Percentiles rank a stretch among this genome's conserved stretches.
Evolutionary conservation across 2,329 filamentous ascomycete genomes (phyloP).

Genomic region (Trichoderma aggressivum): DNA sequence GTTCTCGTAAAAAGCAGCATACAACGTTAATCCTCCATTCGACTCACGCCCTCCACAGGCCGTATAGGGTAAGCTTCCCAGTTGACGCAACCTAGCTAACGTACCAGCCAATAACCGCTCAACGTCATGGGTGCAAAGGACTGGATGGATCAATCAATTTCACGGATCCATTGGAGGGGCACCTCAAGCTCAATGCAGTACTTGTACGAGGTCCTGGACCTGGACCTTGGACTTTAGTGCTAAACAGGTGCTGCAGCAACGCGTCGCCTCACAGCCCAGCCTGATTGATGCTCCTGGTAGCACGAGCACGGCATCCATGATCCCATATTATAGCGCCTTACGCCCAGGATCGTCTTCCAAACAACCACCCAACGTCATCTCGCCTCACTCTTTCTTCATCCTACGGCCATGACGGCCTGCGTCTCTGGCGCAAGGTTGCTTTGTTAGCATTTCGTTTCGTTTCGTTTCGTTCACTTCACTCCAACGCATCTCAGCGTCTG

Average conservation of each 20-base stretch:
- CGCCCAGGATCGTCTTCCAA: not conserved
- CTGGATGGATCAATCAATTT: not conserved
- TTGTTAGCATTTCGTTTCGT: not conserved
- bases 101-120: not conserved
- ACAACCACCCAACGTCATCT: not conserved
- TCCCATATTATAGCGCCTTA: not conserved
- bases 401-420: slow-evolving; percentile 15
- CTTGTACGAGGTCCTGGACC: not conserved
- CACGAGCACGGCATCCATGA: not conserved
- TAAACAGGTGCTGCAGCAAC: not conserved
- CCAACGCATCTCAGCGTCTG: not conserved
- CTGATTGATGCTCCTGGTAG: not conserved
- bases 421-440: slow-evolving; percentile 10
- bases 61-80: not conserved
- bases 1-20: not conserved
- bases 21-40: not conserved
- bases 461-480: not conserved
- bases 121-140: not conserved
- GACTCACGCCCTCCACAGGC: not conserved
- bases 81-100: not conserved
- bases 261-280: slow-evolving; percentile 7
- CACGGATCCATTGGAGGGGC: slow-evolving; percentile 8
- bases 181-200: not conserved
- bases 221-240: not conserved
- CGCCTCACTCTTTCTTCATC: not conserved